Base-by-base conservation (phyloP, 805 yeast species). In the Candida succiphila region DNA sequence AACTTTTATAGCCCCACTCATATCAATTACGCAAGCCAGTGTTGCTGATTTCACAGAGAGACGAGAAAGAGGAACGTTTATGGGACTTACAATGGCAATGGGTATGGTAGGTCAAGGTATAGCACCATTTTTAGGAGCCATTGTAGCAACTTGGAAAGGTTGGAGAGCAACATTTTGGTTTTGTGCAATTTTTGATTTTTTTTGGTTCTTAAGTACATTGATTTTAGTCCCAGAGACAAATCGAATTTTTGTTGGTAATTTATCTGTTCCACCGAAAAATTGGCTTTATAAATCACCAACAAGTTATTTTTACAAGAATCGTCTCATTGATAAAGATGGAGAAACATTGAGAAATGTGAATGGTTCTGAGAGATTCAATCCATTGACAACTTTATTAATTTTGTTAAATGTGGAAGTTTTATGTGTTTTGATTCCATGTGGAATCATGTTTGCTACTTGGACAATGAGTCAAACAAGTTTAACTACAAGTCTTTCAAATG, bases 101-200 rank as follows among this genome's bases (percentile, higher is more conserved):
- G 73, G 78, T 14, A 63, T 81, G 22, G 44, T 81, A 7, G 94
- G 94, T 2, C 79, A 78, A 45, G 86, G 85, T 2, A 63, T 85
- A 40, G 89, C 94, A 9, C 85, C 94, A 0, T 57, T 87, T n/a
- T 58, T 85, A 17, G 78, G 78, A 7, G 65, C 76, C 4, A 57
- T 60, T 1, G 45, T 72, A 49, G 83, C 61, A 37, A 68, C 68
- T 7, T 63, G 63, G 4, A 60, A 71, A 40, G 63, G 73, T 15
- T 86, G 95, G 95, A 64, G 88, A 44, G 73, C 86, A 0, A 70
- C 78, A n/a, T 81, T 82, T 45, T 75, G 85, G 75, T 82, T 86
- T 40, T 54, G 82, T 33, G 75, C 82, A 1, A 75, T 80, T 19
- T 74, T 80, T 8, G 70, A 79, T 21, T 78, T 78, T 4, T 37